Percentiles rank a stretch among this genome's conserved stretches.
These are phyloP conservation scores for Cryphonectria radicalis DNA, from an alignment of 2,329 filamentous ascomycete genomes.

Conservation along the genomic window DNA sequence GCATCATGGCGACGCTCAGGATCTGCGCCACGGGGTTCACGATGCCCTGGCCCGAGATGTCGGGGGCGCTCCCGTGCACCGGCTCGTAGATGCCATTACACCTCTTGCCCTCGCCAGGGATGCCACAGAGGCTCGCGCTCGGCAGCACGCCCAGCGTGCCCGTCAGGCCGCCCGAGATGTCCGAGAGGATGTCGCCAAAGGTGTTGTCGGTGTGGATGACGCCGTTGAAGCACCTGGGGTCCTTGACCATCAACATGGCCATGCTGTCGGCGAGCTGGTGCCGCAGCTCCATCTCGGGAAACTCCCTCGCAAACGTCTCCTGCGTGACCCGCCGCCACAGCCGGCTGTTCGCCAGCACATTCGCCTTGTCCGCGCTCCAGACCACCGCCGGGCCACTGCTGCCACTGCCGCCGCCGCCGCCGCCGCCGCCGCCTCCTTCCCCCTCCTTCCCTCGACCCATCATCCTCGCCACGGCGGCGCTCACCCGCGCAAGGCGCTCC, in stretches of 20 bases:
- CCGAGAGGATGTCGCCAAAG: constrained; percentile 18
- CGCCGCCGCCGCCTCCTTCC: too few relatives aligned
- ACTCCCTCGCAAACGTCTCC: constrained; percentile 46
- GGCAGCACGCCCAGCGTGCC: constrained; percentile 23
- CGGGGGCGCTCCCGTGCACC: constrained; percentile 58
- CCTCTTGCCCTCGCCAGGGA: constrained; percentile 8
- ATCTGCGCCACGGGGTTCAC: constrained; percentile 76
- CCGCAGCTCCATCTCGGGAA: constrained; percentile 46
- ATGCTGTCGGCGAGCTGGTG: constrained; percentile 54
- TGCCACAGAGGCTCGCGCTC: constrained; percentile 22
- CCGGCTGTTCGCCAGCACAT: constrained; percentile 54
- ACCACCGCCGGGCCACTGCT: constrained; percentile 37
- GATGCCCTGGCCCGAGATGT: constrained; percentile 73
- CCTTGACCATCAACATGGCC: constrained; percentile 52
- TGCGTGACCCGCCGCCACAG: constrained; percentile 52
- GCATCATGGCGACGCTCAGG: constrained; percentile 73
- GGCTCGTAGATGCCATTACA: constrained; percentile 25
- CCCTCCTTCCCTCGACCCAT: constrained; percentile 30
- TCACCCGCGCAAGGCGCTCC: constrained; percentile 51
- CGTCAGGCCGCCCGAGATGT: constrained; percentile 20
- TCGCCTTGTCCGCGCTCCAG: constrained; percentile 57
- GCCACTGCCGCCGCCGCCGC: neutral
- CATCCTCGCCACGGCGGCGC: constrained; percentile 46
- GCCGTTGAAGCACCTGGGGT: constrained; percentile 52
- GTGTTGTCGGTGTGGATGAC: constrained; percentile 54